These are phyloP conservation scores for Oxytropis ochrocephala DNA, from an alignment of 306 rosid genomes.

Conservation along the genomic window DNA sequence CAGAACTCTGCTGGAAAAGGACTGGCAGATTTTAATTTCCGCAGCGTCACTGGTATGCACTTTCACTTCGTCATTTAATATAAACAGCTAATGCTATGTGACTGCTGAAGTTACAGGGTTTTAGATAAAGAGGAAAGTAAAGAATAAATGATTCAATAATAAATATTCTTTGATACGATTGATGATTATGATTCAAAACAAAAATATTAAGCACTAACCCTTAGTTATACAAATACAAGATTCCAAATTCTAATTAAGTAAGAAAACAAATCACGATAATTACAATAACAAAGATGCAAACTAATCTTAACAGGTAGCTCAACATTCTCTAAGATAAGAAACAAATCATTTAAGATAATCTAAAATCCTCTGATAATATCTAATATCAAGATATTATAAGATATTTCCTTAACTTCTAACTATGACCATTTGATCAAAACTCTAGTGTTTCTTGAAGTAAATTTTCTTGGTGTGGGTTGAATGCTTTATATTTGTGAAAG, in stretches of 20 bases:
- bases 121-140: not conserved
- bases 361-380: not conserved
- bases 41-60: constrained; percentile 81
- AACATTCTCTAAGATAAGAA: not conserved
- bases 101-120: not conserved
- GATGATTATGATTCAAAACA: not conserved
- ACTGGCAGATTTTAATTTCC: constrained; percentile 86
- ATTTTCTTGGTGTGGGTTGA: not conserved
- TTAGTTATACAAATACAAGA: not conserved
- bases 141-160: not conserved
- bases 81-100: constrained; percentile 13
- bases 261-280: not conserved
- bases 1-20: constrained; percentile 98
- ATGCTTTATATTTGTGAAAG: not conserved
- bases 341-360: not conserved
- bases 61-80: not conserved
- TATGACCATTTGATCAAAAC: constrained; percentile 5
- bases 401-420: not conserved
- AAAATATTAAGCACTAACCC: not conserved
- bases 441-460: not conserved
- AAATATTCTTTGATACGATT: not conserved
- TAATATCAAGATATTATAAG: too few relatives aligned
- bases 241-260: too few relatives aligned
- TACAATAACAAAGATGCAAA: not conserved
- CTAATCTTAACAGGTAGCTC: not conserved